Base-by-base conservation (phyloP, 2,329 filamentous ascomycete species). In the Aspergillus melleus region DNA sequence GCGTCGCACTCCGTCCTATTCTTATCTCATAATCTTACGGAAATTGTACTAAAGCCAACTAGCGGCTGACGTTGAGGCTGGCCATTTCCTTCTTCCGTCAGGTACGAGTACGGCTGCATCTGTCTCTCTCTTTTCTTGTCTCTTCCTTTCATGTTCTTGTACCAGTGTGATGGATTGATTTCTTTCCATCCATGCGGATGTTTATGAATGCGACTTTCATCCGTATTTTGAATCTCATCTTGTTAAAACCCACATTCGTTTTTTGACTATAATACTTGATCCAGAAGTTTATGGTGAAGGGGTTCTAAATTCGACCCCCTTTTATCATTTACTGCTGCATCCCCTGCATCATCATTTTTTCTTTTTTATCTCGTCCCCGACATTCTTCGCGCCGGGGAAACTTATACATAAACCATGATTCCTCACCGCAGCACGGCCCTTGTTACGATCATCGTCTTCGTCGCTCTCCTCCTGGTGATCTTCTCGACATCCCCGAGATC, bases 381-480 rank as follows among this genome's bases (percentile, higher is more conserved):
- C 20, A 36, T 42, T 46, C 39, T 30, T n/a, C 12, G 46, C 29
- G n/a, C 22, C 32, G 47, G 22, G 22, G 52, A 16, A 30, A 42
- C 55, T 20, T 19, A 29, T 29, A 9, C 24, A 39, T 11, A 54
- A 24, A 76, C 67, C 50, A 78, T 79, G 76, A 73, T 78, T 61
- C 72, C 72, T 60, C 75, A 76, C 63, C 71, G 75, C 54, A 76
- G 72, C 32, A 77, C 77, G 14, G 73, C 76, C 30, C 68, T 81
- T 26, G 65, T 81, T 60, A 70, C 76, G 46, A 73, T 76, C 44
- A 74, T 80, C 58, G 68, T 80, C 52, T 77, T 79, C 54, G 69
- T 81, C 58, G 75, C 75, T 52, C 69, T 78, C 22, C 68, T 79
- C 29, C 69, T 81, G 26, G 69, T 80, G 39, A 77, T 80, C 46